phyloP scores from a whole-genome alignment of 306 rosid genomes.

The Cicer pinnatifidum region DNA sequence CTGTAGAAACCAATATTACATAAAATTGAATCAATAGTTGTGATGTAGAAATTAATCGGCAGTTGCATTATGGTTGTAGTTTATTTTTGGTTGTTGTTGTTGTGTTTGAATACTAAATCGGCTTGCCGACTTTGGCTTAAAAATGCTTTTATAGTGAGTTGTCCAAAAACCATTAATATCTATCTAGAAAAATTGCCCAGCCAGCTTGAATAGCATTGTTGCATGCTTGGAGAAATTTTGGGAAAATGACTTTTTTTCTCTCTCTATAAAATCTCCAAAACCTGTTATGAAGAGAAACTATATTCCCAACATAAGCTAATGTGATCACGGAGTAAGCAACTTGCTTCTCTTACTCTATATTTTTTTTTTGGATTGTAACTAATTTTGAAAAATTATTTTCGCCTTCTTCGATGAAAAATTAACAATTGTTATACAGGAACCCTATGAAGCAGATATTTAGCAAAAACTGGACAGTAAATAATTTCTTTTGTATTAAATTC shows the following conservation, averaged over 20 bases:
- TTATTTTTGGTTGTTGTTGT: slow-evolving; percentile 17
- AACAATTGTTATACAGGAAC: slow-evolving; percentile 2
- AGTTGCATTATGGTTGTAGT: not conserved
- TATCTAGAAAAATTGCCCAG: slow-evolving; percentile 1
- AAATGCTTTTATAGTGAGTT: slow-evolving; percentile 13
- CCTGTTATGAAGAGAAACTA: not conserved
- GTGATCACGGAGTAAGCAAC: not conserved
- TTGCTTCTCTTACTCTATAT: slow-evolving; percentile 14
- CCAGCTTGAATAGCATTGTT: slow-evolving; percentile 15
- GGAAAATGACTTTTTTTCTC: not conserved
- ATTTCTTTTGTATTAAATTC: not conserved
- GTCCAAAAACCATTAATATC: not conserved
- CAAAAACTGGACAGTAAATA: not conserved
- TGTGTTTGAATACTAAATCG: slow-evolving; percentile 15
- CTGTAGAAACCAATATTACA: not conserved
- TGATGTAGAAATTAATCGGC: slow-evolving; percentile 7
- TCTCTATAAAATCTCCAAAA: not conserved
- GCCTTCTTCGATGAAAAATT: not conserved
- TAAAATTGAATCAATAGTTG: slow-evolving; percentile 11
- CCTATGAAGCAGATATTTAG: not conserved
- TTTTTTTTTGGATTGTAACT: not conserved
- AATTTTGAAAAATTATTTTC: slow-evolving; percentile 5
- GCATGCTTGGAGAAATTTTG: slow-evolving; percentile 1
- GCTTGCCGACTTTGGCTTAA: not conserved
- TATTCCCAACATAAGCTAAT: slow-evolving; percentile 15